Evolutionary conservation across 306 rosid genomes (phyloP).

Genomic region (Sphenostylis stenocarpa): DNA sequence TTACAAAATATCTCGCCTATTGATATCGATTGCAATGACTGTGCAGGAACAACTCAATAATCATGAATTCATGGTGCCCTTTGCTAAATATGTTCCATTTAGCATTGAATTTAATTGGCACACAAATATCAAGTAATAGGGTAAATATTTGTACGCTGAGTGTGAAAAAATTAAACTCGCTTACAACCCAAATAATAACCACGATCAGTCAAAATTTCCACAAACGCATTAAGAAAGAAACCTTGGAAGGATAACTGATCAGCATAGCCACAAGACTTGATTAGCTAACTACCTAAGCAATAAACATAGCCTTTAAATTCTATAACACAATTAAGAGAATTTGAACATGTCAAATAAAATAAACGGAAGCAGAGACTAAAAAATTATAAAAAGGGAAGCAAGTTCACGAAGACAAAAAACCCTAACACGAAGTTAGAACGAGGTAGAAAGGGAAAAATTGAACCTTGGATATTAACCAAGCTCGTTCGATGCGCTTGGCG

Average conservation of each 20-base stretch:
- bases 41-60: background rate
- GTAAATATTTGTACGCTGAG: no score
- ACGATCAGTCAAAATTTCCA: background rate
- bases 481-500: constrained; percentile 70
- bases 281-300: no score
- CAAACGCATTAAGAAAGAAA: background rate
- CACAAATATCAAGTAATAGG: background rate
- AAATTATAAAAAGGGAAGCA: background rate
- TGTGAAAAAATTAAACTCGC: background rate
- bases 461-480: constrained; percentile 96
- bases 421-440: background rate
- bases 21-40: background rate
- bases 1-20: background rate
- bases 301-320: no score
- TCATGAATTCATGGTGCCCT: background rate
- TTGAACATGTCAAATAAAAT: background rate
- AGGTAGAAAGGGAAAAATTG: background rate
- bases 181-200: background rate
- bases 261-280: background rate
- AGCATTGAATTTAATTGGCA: background rate
- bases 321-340: background rate
- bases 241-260: background rate
- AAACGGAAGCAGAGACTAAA: background rate
- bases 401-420: background rate
- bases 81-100: background rate